Conservation (phyloP, 495 filamentous ascomycete genomes). For the Hapsidospora chrysogenum region DNA sequence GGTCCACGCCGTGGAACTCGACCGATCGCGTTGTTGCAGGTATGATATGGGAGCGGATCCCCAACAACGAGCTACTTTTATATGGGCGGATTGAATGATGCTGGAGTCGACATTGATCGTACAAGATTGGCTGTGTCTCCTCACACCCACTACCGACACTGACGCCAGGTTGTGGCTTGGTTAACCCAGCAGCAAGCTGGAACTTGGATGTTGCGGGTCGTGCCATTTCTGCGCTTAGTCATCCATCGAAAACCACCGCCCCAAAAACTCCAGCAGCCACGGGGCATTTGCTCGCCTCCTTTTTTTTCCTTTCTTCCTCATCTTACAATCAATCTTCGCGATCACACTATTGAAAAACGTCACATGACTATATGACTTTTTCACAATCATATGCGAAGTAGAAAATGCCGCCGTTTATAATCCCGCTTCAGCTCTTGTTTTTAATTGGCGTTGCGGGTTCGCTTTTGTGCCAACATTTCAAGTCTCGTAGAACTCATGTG, state of each 20-base stretch:
- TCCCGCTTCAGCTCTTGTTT: conserved; percentile 8
- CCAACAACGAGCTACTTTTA: no score
- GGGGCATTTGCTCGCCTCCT: neutral
- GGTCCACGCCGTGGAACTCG: no score
- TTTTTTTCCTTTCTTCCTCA: conserved; percentile 1
- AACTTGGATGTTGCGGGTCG: no score
- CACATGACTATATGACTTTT: conserved; percentile 8
- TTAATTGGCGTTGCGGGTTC: conserved; percentile 16
- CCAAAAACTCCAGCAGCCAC: neutral
- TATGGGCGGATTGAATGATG: no score
- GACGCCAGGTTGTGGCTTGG: no score
- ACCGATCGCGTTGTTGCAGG: no score
- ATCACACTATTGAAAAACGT: conserved; percentile 12
- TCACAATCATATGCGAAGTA: conserved; percentile 15
- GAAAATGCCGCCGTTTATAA: conserved; percentile 18
- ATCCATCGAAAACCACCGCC: neutral
- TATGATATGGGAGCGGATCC: no score
- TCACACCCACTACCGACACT: no score
- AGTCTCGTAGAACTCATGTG: neutral
- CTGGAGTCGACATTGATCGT: no score
- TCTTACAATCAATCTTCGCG: conserved; percentile 22
- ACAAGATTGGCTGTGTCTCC: no score
- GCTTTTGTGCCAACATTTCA: conserved; percentile 20
- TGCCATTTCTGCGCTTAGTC: conserved; percentile 2
- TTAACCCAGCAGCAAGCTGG: no score